phyloP scores from a whole-genome alignment of 2,329 filamentous ascomycete species.

The Lecanicillium sp. region DNA sequence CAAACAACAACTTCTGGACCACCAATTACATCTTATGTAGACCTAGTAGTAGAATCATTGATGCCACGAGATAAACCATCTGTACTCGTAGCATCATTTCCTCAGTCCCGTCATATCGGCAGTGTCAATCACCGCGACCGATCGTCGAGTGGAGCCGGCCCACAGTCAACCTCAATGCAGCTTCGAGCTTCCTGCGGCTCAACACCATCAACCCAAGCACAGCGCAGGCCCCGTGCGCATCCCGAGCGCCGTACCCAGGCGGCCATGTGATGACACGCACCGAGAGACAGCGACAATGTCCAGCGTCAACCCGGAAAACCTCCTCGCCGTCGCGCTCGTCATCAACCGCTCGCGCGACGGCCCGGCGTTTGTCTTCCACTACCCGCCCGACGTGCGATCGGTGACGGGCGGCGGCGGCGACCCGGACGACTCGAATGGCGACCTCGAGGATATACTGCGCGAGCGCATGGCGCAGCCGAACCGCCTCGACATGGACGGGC shows the following conservation, averaged over 20 bases:
- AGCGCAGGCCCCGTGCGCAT: neutral
- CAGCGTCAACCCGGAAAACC: constrained; percentile 45
- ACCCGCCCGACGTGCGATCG: constrained; percentile 54
- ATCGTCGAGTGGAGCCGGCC: too few species aligned
- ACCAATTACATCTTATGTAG: too few species aligned
- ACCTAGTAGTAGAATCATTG: too few species aligned
- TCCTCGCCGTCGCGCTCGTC: constrained; percentile 65
- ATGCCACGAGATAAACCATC: too few species aligned
- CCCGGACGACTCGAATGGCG: constrained; percentile 21
- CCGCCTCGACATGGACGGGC: constrained; percentile 22
- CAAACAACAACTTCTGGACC: too few species aligned
- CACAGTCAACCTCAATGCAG: too few species aligned
- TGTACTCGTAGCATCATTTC: too few species aligned
- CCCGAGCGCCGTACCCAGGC: too few species aligned
- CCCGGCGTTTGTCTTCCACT: constrained; percentile 79
- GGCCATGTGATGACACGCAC: too few species aligned
- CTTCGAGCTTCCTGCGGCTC: too few species aligned
- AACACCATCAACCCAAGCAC: neutral
- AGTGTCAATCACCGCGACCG: too few species aligned
- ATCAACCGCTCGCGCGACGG: constrained; percentile 70
- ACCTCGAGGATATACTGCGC: constrained; percentile 45
- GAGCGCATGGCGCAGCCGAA: constrained; percentile 35
- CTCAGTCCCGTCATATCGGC: too few species aligned
- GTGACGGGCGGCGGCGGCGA: constrained; percentile 25
- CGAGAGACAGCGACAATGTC: constrained; percentile 30